Conservation (phyloP, 1,284 basidiomycete genomes). For the Boletus mariae region DNA sequence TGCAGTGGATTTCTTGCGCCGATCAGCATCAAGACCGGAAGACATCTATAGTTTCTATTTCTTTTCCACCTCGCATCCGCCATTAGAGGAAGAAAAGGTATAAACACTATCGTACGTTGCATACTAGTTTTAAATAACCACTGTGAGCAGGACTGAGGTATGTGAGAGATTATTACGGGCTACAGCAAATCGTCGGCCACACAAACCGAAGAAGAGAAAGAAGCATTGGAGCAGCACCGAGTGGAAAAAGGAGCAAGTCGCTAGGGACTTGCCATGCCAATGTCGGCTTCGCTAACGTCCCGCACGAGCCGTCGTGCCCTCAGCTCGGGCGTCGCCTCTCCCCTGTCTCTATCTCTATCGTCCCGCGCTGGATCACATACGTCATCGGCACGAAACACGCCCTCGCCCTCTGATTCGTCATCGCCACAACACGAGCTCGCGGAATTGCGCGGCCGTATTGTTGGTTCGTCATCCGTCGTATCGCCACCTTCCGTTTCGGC, state of each 20-base stretch:
- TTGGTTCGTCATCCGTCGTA: constrained; percentile 73
- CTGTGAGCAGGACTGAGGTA: constrained; percentile 17
- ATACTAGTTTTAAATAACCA: constrained; percentile 13
- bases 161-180: constrained; percentile 21
- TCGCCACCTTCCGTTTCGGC: constrained; percentile 44
- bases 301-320: constrained; percentile 25
- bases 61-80: background rate
- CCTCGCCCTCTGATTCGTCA: constrained; percentile 22
- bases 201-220: constrained; percentile 19
- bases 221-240: background rate
- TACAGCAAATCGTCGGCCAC: constrained; percentile 14
- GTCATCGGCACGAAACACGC: constrained; percentile 22
- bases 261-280: constrained; percentile 31
- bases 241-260: background rate
- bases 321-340: constrained; percentile 30
- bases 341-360: constrained; percentile 31
- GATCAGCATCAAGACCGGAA: too few species aligned
- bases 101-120: constrained; percentile 21
- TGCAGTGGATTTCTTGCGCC: too few species aligned
- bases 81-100: constrained; percentile 12
- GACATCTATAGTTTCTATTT: background rate
- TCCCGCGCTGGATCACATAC: constrained; percentile 16
- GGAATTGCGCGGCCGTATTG: constrained; percentile 52
- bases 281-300: constrained; percentile 19
- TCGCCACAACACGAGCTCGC: constrained; percentile 30